Evolutionary conservation across 805 yeast species (phyloP).

Genomic region (Grigorovia transvaalensis): DNA sequence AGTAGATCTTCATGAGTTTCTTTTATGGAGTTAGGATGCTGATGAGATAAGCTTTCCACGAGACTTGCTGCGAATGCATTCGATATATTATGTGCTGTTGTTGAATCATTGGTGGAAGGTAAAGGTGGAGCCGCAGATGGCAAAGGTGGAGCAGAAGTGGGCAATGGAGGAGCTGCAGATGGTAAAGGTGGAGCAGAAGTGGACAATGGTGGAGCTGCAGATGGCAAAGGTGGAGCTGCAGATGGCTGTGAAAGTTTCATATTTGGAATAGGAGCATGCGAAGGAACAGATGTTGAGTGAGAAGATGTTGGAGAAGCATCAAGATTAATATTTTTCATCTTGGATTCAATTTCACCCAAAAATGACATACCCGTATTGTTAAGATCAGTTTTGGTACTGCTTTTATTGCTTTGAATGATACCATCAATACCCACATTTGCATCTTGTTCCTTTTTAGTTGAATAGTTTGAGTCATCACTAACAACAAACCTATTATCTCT

Average conservation of each 20-base stretch:
- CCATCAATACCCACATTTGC: conserved; percentile 3
- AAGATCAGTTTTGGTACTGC: conserved; percentile 1
- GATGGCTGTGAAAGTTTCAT: conserved; percentile 9
- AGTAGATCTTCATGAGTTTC: background rate
- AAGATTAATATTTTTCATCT: conserved; percentile 10
- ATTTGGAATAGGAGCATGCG: conserved; percentile 1
- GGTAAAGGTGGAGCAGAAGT: conserved; percentile 9
- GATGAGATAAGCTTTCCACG: background rate
- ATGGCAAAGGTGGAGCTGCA: conserved; percentile 19
- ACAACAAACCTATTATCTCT: conserved; percentile 39
- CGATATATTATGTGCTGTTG: conserved; percentile 6
- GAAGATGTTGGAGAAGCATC: conserved; percentile 12
- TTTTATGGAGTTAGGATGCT: conserved; percentile 9
- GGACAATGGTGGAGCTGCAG: conserved; percentile 8
- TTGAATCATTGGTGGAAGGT: conserved; percentile 10
- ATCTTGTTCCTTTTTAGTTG: conserved; percentile 17
- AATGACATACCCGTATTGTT: conserved; percentile 22
- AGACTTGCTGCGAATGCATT: conserved; percentile 3
- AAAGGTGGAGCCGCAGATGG: conserved; percentile 3
- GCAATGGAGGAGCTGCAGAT: conserved; percentile 7
- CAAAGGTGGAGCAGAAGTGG: background rate
- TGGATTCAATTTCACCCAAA: conserved; percentile 23
- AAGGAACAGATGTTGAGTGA: conserved; percentile 10
- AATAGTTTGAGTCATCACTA: conserved; percentile 26
- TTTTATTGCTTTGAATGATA: conserved; percentile 5